Conservation (phyloP, 495 filamentous ascomycete species). For the Penicillium arizonense region DNA sequence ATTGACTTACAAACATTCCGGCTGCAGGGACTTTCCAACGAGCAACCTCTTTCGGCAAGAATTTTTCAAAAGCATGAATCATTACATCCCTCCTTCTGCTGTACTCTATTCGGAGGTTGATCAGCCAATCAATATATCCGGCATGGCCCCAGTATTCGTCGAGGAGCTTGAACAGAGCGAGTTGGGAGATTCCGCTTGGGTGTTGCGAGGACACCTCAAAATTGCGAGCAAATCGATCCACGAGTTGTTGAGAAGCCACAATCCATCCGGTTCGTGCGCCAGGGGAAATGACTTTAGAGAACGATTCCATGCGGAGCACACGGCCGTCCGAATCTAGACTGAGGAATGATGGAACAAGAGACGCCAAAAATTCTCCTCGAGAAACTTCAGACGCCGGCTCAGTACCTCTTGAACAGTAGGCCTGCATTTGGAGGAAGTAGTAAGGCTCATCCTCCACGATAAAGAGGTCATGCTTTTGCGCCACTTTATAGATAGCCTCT, state of each 20-base stretch:
- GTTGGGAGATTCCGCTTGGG: slow-evolving; percentile 71
- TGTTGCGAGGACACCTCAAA: slow-evolving; percentile 70
- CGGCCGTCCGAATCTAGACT: slow-evolving; percentile 53
- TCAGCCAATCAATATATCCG: slow-evolving; percentile 77
- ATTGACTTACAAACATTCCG: slow-evolving; percentile 74
- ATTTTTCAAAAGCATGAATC: slow-evolving; percentile 64
- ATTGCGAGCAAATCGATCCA: slow-evolving; percentile 66
- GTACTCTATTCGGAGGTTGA: slow-evolving; percentile 68
- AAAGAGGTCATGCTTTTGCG: slow-evolving; percentile 66
- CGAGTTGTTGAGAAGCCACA: slow-evolving; percentile 61
- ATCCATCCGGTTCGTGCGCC: slow-evolving; percentile 55
- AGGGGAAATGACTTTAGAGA: slow-evolving; percentile 55
- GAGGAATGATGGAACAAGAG: slow-evolving; percentile 48
- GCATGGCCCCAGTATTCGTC: slow-evolving; percentile 83
- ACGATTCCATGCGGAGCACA: slow-evolving; percentile 58
- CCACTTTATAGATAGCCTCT: slow-evolving; percentile 61
- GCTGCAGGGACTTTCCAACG: slow-evolving; percentile 71
- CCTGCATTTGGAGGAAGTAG: slow-evolving; percentile 18
- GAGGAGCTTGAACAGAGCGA: slow-evolving; percentile 73
- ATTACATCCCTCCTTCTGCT: slow-evolving; percentile 33
- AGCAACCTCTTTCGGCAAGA: slow-evolving; percentile 65
- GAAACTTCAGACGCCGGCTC: no score
- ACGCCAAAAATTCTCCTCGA: no score
- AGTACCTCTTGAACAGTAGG: no score
- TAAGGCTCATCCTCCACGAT: slow-evolving; percentile 85